Percentiles rank a stretch among this genome's conserved stretches.
These are phyloP conservation scores for Ramaria sp. DNA, from an alignment of 768 basidiomycete genomes.

Conservation along the genomic window DNA sequence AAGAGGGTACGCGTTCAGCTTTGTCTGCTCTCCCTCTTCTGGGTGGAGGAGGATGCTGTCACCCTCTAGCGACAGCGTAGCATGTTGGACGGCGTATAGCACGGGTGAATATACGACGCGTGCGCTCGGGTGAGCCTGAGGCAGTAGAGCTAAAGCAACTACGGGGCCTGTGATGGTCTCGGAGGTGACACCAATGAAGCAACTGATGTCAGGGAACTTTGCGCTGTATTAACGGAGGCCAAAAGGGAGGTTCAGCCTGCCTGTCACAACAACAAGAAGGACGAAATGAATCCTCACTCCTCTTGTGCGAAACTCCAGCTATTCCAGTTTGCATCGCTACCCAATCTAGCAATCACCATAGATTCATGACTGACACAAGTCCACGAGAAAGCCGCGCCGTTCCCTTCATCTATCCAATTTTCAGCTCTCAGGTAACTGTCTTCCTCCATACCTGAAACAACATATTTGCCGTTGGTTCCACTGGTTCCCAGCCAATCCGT, in stretches of 20 bases:
- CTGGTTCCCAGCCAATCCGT: slow-evolving; percentile 36
- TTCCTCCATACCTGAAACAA: slow-evolving; percentile 21
- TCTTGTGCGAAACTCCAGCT: slow-evolving; percentile 15
- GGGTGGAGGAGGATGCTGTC: not conserved
- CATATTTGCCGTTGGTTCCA: slow-evolving; percentile 30
- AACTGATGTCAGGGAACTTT: not conserved
- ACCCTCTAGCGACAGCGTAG: not conserved
- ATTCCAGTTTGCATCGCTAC: slow-evolving; percentile 17
- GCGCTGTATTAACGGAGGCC: not conserved
- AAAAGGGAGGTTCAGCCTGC: not conserved
- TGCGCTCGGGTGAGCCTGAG: not conserved
- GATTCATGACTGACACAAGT: not conserved
- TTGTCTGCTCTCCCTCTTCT: not conserved
- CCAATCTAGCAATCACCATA: slow-evolving; percentile 16
- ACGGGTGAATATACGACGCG: not conserved
- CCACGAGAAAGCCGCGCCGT: slow-evolving; percentile 5
- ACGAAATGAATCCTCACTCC: slow-evolving; percentile 15
- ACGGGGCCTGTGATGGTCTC: not conserved
- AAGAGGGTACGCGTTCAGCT: not conserved
- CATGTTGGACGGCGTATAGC: not conserved
- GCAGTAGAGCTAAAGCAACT: not conserved
- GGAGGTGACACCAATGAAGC: not conserved
- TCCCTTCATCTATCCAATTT: slow-evolving; percentile 16
- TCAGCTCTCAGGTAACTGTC: slow-evolving; percentile 20
- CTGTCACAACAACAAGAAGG: not conserved